Evolutionary conservation across 2,329 filamentous ascomycete genomes (phyloP).

Genomic region (Madurella fahalii): DNA sequence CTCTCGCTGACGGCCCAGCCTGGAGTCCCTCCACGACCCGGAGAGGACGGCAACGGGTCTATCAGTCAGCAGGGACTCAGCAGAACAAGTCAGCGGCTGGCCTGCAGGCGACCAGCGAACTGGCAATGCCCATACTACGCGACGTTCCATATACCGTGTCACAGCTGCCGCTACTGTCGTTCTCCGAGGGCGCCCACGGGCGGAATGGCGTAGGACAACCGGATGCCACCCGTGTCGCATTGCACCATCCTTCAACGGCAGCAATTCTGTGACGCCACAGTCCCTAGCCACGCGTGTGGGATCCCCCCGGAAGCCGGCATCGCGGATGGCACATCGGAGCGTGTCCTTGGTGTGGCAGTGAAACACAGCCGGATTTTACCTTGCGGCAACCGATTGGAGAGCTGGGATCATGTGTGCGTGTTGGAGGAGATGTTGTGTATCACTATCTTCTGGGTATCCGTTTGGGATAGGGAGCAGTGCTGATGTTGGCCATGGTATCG

Average conservation of each 20-base stretch:
- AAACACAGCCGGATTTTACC: background rate
- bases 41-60: background rate
- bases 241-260: background rate
- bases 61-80: background rate
- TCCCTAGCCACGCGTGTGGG: background rate
- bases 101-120: too few relatives aligned
- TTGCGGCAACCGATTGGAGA: background rate
- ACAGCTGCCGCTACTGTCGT: background rate
- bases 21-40: too few relatives aligned
- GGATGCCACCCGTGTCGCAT: background rate
- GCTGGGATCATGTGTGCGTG: background rate
- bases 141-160: background rate
- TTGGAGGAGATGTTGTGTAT: background rate
- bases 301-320: background rate
- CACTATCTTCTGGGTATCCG: background rate
- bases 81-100: background rate
- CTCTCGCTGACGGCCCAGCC: background rate
- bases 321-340: too few relatives aligned
- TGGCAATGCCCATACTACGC: too few relatives aligned
- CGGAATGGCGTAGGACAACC: background rate
- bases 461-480: too few relatives aligned
- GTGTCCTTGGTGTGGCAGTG: background rate
- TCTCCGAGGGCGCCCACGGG: background rate
- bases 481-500: too few relatives aligned
- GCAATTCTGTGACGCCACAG: background rate